These are phyloP conservation scores for Aureobasidium namibiae DNA, from an alignment of 2,329 filamentous ascomycete species.

Conservation along the genomic window DNA sequence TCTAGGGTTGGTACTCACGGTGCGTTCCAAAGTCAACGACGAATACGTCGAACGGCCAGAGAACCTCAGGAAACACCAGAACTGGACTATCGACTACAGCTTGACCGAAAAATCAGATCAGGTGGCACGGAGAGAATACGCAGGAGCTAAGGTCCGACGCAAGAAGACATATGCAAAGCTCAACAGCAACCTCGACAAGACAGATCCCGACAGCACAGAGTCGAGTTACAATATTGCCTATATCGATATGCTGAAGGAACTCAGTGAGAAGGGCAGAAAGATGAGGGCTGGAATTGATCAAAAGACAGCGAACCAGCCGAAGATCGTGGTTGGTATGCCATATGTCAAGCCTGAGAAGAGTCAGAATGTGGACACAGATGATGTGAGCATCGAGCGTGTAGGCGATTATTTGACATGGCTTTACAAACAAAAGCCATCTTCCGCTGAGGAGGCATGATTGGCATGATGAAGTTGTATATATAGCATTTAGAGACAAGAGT, in stretches of 20 bases:
- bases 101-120: conserved; percentile 51
- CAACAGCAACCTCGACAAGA: conserved; percentile 29
- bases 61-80: conserved; percentile 35
- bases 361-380: not conserved
- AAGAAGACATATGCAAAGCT: conserved; percentile 33
- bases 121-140: conserved; percentile 47
- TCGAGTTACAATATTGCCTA: conserved; percentile 29
- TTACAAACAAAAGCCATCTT: not conserved
- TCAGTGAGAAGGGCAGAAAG: conserved; percentile 48
- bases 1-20: conserved; percentile 62
- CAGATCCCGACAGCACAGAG: conserved; percentile 13
- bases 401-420: conserved; percentile 19
- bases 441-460: not conserved
- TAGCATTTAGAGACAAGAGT: not conserved
- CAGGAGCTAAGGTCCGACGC: conserved; percentile 49
- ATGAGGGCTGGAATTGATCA: conserved; percentile 51
- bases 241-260: conserved; percentile 32
- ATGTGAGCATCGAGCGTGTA: conserved; percentile 13
- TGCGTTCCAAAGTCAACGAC: conserved; percentile 66
- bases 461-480: not conserved
- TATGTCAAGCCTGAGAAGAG: not conserved
- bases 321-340: conserved; percentile 23
- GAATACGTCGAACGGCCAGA: conserved; percentile 53
- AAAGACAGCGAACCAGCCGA: conserved; percentile 40
- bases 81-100: conserved; percentile 73